Evolutionary conservation across 2,329 filamentous ascomycete genomes (phyloP).

Genomic region (Ophiostoma sp.): DNA sequence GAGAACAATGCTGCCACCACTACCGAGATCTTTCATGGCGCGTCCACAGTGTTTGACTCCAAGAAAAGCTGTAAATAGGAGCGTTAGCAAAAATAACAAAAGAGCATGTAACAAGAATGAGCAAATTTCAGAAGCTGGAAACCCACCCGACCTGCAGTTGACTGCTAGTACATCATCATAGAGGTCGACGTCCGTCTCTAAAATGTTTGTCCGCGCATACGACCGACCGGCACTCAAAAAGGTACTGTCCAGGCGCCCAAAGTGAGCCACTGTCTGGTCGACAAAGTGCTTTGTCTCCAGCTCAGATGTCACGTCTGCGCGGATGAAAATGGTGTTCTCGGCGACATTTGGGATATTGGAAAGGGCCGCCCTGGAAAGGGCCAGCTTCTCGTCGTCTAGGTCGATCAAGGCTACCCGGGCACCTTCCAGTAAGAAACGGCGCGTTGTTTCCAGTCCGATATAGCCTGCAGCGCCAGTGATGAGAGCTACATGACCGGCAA

Average conservation of each 20-base stretch:
- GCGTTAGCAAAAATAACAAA: neutral
- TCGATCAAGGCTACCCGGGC: neutral
- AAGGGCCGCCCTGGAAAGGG: neutral
- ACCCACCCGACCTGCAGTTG: neutral
- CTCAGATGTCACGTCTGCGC: conserved; percentile 5
- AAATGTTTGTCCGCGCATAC: neutral
- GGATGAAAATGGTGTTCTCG: neutral
- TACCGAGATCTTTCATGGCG: conserved; percentile 2
- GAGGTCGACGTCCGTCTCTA: neutral
- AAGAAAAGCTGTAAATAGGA: neutral
- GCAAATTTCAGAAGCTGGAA: neutral
- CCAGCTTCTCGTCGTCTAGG: neutral
- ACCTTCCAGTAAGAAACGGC: neutral
- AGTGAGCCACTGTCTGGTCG: neutral
- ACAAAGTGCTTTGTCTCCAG: neutral
- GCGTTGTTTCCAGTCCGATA: neutral
- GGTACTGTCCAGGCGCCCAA: conserved; percentile 4
- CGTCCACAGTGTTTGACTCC: neutral
- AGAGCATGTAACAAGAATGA: neutral
- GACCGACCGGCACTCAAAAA: conserved; percentile 7
- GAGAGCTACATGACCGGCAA: conserved; percentile 1
- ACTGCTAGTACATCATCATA: neutral
- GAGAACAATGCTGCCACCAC: conserved; percentile 4
- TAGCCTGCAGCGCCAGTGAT: conserved; percentile 11
- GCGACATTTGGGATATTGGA: neutral